Conservation (phyloP, 768 basidiomycete genomes). For the Lactarius vividus region DNA sequence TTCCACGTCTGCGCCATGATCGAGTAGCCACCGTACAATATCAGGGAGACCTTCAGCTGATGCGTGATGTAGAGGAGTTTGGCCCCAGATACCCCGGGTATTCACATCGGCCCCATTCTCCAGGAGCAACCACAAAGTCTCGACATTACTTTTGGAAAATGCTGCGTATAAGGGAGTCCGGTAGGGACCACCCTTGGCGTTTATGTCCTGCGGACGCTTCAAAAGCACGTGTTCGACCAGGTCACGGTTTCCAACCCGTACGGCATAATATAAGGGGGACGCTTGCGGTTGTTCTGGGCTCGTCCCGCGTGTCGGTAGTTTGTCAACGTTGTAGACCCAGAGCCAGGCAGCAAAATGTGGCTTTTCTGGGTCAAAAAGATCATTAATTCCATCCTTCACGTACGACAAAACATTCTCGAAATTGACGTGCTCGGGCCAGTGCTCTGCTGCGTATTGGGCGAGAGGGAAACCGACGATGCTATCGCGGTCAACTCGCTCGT, state of each 20-base stretch:
- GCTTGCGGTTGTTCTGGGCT: not conserved
- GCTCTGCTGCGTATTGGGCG: too few relatives aligned
- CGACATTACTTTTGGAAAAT: not conserved
- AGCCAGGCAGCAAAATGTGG: too few relatives aligned
- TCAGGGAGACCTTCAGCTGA: accelerated
- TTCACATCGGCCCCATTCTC: not conserved
- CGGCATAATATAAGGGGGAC: not conserved
- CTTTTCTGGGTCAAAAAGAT: too few relatives aligned
- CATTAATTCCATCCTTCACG: too few relatives aligned
- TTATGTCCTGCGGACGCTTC: not conserved
- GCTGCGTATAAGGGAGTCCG: not conserved
- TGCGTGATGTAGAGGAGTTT: not conserved
- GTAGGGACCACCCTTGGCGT: not conserved
- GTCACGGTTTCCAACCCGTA: not conserved
- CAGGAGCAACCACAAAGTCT: not conserved
- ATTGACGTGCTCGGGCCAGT: too few relatives aligned
- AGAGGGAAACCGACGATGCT: too few relatives aligned
- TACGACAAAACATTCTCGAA: too few relatives aligned
- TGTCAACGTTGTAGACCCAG: too few relatives aligned
- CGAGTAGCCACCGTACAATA: not conserved
- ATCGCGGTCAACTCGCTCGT: not conserved
- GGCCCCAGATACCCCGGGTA: accelerated
- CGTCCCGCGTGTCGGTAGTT: too few relatives aligned
- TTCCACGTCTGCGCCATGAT: not conserved
- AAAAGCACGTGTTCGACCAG: not conserved